phyloP scores from a whole-genome alignment of 2,329 filamentous ascomycete genomes.

The Aspergillus proliferans region DNA sequence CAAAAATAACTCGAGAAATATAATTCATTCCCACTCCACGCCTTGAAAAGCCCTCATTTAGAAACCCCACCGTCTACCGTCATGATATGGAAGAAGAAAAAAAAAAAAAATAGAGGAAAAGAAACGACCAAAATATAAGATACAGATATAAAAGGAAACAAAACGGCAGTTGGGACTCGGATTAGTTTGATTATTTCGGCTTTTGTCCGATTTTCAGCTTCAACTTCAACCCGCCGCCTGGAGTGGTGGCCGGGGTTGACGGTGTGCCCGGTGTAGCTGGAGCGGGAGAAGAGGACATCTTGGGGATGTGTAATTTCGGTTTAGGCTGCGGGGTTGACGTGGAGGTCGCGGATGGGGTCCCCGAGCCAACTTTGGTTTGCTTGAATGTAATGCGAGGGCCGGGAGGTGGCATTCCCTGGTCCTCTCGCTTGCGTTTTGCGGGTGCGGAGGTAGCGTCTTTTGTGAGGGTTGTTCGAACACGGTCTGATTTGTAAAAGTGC shows the following conservation, averaged over 20 bases:
- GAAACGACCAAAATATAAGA: slow-evolving; percentile 5
- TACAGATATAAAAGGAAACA: background rate
- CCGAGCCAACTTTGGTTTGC: slow-evolving; percentile 28
- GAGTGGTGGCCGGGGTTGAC: slow-evolving; percentile 19
- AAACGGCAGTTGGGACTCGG: background rate
- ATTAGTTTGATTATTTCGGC: slow-evolving; percentile 18
- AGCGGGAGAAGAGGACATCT: slow-evolving; percentile 22
- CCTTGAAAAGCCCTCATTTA: slow-evolving; percentile 9
- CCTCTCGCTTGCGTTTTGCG: slow-evolving; percentile 37
- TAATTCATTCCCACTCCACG: slow-evolving; percentile 10
- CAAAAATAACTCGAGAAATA: slow-evolving; percentile 2
- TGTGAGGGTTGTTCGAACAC: slow-evolving; percentile 32
- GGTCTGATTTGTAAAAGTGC: slow-evolving; percentile 36
- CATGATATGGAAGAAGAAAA: slow-evolving; percentile 7
- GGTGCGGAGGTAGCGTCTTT: slow-evolving; percentile 18
- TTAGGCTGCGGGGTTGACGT: slow-evolving; percentile 14
- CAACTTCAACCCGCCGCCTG: slow-evolving; percentile 34
- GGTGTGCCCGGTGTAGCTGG: slow-evolving; percentile 24
- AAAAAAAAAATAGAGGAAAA: slow-evolving; percentile 12
- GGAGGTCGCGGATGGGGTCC: slow-evolving; percentile 19
- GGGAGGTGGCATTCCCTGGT: slow-evolving; percentile 27
- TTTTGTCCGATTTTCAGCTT: slow-evolving; percentile 36
- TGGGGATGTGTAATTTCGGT: slow-evolving; percentile 31
- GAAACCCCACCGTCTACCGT: slow-evolving; percentile 2
- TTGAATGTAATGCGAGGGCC: slow-evolving; percentile 38